Evolutionary conservation across 495 filamentous ascomycete species (phyloP), one percentile per base, ranked within the genome.

Genomic region (Lophium mytilinum): DNA sequence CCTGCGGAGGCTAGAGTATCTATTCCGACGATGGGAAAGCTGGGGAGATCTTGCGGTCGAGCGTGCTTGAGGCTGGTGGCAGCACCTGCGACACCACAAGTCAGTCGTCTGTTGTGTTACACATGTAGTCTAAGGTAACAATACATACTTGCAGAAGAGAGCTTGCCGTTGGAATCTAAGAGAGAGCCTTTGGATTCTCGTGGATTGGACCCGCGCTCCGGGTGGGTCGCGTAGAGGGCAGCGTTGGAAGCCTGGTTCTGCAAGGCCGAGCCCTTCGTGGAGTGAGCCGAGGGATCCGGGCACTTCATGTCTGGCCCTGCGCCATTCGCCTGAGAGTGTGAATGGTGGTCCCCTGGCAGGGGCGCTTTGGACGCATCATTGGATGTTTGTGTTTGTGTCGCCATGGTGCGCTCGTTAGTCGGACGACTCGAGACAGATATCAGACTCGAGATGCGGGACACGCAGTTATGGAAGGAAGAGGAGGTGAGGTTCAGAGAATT

Each of bases 51-150:
- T 50, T 80, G 75, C 17, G 82, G 77, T 59, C 78, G 78, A 56
- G 86, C 83, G 70, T 88, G 83, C 70, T 82, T 85, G 62, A 85
- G 74, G 37, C 79, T 80, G 33, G 82, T 78, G 10, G 83, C 79
- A 14, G 80, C 80, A 53, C 80, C 79, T 81, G 48, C 42, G 8
- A 17, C 35, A 10, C 1, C 8, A 52, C 15, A 37, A 30, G 21
- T 50, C 17, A 53, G 46, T 46, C 24, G 24, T 30, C 24, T 30
- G 24, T 30, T 30, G 6, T 30, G 2, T 30, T 30, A 30, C 6
- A 30, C 24, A 30, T 6, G 6, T 2, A 53, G 52, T 19, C 37
- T 14, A 15, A 42, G 19, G 37, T 4, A 12, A 6, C 33, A 14
- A 21, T 21, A 64, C 75, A 55, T 63, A 81, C 79, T 73, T 50